These are phyloP conservation scores for Malus hybrid DNA, from an alignment of 331 rosid genomes.

Conservation along the genomic window DNA sequence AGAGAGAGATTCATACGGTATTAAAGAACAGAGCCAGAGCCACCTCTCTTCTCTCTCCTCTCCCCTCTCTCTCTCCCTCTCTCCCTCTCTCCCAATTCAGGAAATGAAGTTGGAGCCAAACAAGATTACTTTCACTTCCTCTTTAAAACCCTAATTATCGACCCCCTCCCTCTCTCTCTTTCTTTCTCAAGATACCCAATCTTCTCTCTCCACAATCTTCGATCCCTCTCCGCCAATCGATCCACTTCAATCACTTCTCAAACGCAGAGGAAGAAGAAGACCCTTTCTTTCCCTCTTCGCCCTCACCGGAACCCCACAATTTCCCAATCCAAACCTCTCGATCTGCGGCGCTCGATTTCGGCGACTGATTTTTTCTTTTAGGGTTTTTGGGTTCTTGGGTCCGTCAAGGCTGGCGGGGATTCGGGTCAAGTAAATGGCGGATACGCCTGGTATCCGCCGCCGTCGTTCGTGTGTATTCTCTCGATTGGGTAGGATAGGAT, in stretches of 20 bases:
- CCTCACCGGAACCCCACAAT: not conserved
- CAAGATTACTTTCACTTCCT: constrained; percentile 30
- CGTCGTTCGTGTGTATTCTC: constrained; percentile 14
- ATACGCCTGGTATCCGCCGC: constrained; percentile 72
- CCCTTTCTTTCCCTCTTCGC: not conserved
- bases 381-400: constrained; percentile 24
- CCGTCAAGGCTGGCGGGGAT: constrained; percentile 74
- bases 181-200: not conserved
- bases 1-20: not conserved
- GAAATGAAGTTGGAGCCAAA: constrained; percentile 14
- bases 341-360: constrained; percentile 23
- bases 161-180: constrained; percentile 10
- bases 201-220: constrained; percentile 19
- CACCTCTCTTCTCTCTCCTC: not conserved
- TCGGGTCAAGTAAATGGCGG: constrained; percentile 72
- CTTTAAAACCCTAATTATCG: constrained; percentile 82
- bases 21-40: not conserved
- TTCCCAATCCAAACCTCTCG: constrained; percentile 12
- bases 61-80: not conserved
- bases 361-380: constrained; percentile 1
- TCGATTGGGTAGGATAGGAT: constrained; percentile 29
- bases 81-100: constrained; percentile 3
- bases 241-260: constrained; percentile 19
- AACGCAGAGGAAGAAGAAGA: not conserved
- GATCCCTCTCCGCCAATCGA: constrained; percentile 25